A percentile compares a stretch with the other conserved stretches of the same genome.
phyloP scores from a whole-genome alignment of 306 rosid genomes.

The Rosa persica region DNA sequence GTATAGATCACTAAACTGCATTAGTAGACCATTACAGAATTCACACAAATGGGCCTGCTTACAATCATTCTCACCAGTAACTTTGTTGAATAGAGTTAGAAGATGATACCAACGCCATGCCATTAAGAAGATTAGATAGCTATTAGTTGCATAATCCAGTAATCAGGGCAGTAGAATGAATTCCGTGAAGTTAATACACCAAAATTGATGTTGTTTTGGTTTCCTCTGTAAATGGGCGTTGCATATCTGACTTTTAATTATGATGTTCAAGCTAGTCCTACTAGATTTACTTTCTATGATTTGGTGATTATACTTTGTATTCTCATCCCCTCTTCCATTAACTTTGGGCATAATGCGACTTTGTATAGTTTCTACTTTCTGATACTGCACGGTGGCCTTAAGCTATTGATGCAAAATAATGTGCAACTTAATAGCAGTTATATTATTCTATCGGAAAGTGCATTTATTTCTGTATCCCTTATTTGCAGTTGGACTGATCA shows the following conservation, averaged over 20 bases:
- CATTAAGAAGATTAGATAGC: background rate
- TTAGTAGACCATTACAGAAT: background rate
- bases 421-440: background rate
- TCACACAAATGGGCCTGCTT: background rate
- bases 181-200: background rate
- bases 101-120: background rate
- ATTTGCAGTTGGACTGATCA: conserved; percentile 86
- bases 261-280: background rate
- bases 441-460: conserved; percentile 11
- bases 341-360: background rate
- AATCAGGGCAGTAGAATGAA: background rate
- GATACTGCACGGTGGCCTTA: background rate
- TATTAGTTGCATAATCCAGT: background rate
- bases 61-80: background rate
- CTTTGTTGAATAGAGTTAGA: background rate
- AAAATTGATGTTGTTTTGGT: background rate
- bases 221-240: background rate
- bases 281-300: background rate
- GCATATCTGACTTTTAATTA: background rate
- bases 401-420: background rate
- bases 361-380: background rate
- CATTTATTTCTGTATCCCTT: conserved; percentile 8
- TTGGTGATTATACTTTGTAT: conserved; percentile 1
- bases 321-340: background rate
- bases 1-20: background rate